These are phyloP conservation scores for Sporobolomyces roseus DNA, from an alignment of 768 basidiomycete species.

Conservation along the genomic window DNA sequence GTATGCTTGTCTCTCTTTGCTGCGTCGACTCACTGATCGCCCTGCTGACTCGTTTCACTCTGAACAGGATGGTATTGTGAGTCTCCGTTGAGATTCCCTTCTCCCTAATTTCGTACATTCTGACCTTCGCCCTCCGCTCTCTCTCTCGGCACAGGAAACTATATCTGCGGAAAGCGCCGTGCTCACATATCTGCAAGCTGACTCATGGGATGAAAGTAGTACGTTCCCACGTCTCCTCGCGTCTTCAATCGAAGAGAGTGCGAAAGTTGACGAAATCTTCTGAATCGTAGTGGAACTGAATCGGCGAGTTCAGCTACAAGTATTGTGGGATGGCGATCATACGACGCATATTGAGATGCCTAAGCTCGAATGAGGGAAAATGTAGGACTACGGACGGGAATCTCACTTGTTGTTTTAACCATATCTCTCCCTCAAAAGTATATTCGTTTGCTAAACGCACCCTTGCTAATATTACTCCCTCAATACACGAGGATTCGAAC, in stretches of 20 bases:
- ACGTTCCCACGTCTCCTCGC: not conserved
- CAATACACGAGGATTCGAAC: no score
- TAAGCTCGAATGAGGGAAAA: no score
- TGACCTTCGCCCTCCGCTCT: not conserved
- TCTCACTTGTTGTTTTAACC: no score
- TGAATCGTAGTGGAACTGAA: not conserved
- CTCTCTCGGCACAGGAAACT: constrained; percentile 15
- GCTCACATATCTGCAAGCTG: constrained; percentile 32
- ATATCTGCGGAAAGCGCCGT: constrained; percentile 16
- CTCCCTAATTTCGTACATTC: not conserved
- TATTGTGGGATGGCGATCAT: constrained; percentile 30
- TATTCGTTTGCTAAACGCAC: no score
- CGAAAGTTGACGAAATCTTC: not conserved
- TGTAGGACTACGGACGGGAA: no score
- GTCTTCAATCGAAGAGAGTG: not conserved
- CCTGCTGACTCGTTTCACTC: not conserved
- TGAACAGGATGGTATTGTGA: constrained; percentile 26
- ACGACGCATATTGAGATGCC: not conserved
- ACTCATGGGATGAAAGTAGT: constrained; percentile 40
- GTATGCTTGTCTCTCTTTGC: constrained; percentile 8
- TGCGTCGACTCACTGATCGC: not conserved
- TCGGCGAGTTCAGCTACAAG: constrained; percentile 21
- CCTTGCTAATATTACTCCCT: no score
- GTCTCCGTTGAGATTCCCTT: no score
- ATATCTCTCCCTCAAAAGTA: no score